A percentile compares a stretch with the other conserved stretches of the same genome.
Conservation (phyloP, 192 early-diverging fungal genomes). For the Coemansia sp. region DNA sequence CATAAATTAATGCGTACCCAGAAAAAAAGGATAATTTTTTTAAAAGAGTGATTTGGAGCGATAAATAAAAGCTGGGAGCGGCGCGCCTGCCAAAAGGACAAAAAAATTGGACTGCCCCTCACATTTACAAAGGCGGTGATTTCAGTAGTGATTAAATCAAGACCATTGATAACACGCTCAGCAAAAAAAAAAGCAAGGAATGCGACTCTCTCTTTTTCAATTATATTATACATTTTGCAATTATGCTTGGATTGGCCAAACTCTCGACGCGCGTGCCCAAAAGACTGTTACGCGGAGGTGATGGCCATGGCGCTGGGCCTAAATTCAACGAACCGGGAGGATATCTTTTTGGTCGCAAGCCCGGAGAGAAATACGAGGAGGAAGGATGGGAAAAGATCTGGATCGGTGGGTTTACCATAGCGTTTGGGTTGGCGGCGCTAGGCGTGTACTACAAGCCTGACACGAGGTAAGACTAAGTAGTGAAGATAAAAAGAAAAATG, state of each 20-base stretch:
- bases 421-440: constrained; percentile 54
- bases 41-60: too few species aligned
- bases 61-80: too few species aligned
- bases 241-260: constrained; percentile 14
- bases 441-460: constrained; percentile 74
- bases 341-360: constrained; percentile 73
- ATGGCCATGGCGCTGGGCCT: constrained; percentile 57
- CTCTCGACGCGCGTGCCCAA: constrained; percentile 24
- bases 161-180: too few species aligned
- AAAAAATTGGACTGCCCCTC: too few species aligned
- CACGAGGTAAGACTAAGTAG: constrained; percentile 68
- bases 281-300: constrained; percentile 19
- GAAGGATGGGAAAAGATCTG: constrained; percentile 74
- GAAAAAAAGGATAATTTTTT: too few species aligned
- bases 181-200: too few species aligned
- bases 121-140: too few species aligned
- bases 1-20: too few species aligned
- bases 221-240: too few species aligned
- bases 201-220: too few species aligned
- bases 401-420: constrained; percentile 60
- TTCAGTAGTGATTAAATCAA: too few species aligned
- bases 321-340: constrained; percentile 71
- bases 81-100: too few species aligned
- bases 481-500: background rate
- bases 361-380: constrained; percentile 65